Conservation (phyloP, 352 stramenopile genomes). For the Phytopythium sindhum region DNA sequence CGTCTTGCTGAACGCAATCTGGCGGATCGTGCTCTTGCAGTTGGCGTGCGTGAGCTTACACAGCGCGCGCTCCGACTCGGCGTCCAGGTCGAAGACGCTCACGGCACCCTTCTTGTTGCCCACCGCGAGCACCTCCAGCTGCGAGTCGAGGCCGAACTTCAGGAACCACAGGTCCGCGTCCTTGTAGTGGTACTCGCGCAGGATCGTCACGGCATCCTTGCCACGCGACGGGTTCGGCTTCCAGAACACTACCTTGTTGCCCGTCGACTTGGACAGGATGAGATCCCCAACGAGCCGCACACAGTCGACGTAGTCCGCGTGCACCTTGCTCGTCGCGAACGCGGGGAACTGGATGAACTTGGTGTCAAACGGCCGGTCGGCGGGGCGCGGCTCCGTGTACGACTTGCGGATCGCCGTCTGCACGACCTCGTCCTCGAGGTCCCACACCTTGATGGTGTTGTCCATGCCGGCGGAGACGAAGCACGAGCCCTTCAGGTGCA, state of each 20-base stretch:
- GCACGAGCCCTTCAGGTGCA: slow-evolving; percentile 85
- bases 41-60: slow-evolving; percentile 71
- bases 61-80: slow-evolving; percentile 58
- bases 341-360: slow-evolving; percentile 89
- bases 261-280: slow-evolving; percentile 80
- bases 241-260: slow-evolving; percentile 91
- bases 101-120: slow-evolving; percentile 82
- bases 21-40: slow-evolving; percentile 76
- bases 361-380: slow-evolving; percentile 70
- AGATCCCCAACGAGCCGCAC: slow-evolving; percentile 76
- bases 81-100: slow-evolving; percentile 77
- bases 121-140: slow-evolving; percentile 72
- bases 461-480: slow-evolving; percentile 92
- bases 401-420: slow-evolving; percentile 72
- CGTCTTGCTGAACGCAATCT: slow-evolving; percentile 76
- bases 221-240: slow-evolving; percentile 82
- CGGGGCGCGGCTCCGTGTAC: slow-evolving; percentile 63
- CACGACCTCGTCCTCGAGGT: slow-evolving; percentile 71
- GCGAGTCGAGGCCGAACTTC: slow-evolving; percentile 76
- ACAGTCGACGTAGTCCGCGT: slow-evolving; percentile 91
- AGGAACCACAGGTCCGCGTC: slow-evolving; percentile 86
- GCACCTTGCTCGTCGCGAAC: slow-evolving; percentile 90
- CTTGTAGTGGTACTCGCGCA: slow-evolving; percentile 82
- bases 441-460: slow-evolving; percentile 94
- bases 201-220: slow-evolving; percentile 75